Base-by-base conservation (phyloP, 2,329 filamentous ascomycete species). In the Ceratocystis eucalypticola region DNA sequence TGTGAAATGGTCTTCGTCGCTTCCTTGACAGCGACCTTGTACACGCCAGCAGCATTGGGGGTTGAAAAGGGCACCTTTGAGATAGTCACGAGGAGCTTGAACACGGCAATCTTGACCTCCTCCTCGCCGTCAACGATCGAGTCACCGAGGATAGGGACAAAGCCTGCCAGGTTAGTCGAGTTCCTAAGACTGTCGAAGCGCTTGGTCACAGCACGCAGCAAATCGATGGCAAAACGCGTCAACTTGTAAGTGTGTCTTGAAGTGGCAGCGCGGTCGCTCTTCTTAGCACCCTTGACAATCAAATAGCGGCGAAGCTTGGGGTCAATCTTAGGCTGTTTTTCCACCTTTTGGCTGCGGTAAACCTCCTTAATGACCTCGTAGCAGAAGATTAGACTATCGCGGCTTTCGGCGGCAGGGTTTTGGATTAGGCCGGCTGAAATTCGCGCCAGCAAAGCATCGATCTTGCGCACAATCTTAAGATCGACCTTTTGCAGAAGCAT, bases 321-420 rank as follows among this genome's bases (percentile, higher is more conserved):
- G 70, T 88, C 84, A 6, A 85, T 76, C 71, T 82, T 84, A n/a
- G 76, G 75, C 69, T 80, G 78, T 22, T 74, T 77, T 72, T 78
- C 74, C 6, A 78, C 79, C 70, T 79, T 82, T 65, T 81, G 79
- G 67, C 82, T 83, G 68, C 83, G 84, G 74, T 96, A 95, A 0
- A 90, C 88, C 69, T 92, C 87, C 72, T 95, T 89, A 50, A 97
- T 89, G 61, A 97, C 83, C 74, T 97, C 91, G 73, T 96, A 97
- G 74, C 92, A 96, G 75, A 99, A 96, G 0, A 96, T 78, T n/a
- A 99, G 78, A 50, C 93, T 86, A 70, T 96, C 90, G 62, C 88
- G 85, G 71, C 85, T 89, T 69, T 88, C 85, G 0, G 90, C 87
- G 0, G 86, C 87, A 2, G 88, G 80, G 71, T 99, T 99, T 69